Base-by-base conservation (phyloP, 768 basidiomycete genomes). In the Rhodocollybia butyracea region DNA sequence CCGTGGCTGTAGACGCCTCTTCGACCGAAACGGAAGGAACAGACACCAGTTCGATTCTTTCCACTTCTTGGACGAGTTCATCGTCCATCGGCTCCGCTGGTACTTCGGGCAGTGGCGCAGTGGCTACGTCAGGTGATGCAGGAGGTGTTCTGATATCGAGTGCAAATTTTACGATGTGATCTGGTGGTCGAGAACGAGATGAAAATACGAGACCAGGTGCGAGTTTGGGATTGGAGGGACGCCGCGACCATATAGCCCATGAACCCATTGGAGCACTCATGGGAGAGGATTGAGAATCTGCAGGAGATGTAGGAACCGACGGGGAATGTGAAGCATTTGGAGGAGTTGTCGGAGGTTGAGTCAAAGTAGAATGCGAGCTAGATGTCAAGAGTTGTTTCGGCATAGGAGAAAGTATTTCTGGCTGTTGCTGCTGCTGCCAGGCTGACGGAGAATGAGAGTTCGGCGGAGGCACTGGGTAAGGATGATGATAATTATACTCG, bases 171-270 rank as follows among this genome's bases (percentile, higher is more conserved):
- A 88, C 64, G 21, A 90, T 70, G 51, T 82, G 70, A 2, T 72
- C 73, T 27, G 89, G 88, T 3, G 89, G 89, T 34, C 76, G 73
- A 2, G 87, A 85, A 21, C 63, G 68, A 0, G 83, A 77, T 1
- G 88, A 88, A 26, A 91, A 85, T 59, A 90, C 88, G 55, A 90
- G 80, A 3, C 83, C 81, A 1, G 86, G 87, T 0, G 88, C 89
- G 42, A 69, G 66, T 3, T 78, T 71, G 0, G 89, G 89, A 64
- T 89, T 72, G 2, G 74, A 69, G 0, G 89, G 89, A 24, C 86
- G 80, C n/a, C 79, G 78, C 0, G 88, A 86, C 86, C 87, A 90
- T 34, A 91, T 80, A 4, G 82, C 85, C 71, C 81, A 89, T 34
- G 39, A 36, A 52, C 57, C 43, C 13, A 30, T 4, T 27, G 26